Percentiles rank a stretch among this genome's conserved stretches.
phyloP scores from a whole-genome alignment of 78 protist genomes.

The Dictyostelium purpureum region DNA sequence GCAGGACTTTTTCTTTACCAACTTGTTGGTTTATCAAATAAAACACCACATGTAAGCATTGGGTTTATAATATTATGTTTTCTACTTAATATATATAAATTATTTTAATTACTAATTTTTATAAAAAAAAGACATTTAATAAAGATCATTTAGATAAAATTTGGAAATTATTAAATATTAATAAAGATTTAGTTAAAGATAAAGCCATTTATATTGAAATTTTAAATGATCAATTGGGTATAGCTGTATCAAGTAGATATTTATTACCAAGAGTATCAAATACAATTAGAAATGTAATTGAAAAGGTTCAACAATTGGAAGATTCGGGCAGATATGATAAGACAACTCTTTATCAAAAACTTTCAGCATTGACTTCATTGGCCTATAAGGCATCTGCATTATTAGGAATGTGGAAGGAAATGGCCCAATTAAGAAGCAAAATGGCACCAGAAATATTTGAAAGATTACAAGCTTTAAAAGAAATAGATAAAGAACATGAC shows the following conservation, averaged over 20 bases:
- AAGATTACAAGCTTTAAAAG: not conserved
- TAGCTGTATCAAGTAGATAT: conserved; percentile 4
- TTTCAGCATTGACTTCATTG: not conserved
- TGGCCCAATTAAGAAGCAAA: not conserved
- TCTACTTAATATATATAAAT: not conserved
- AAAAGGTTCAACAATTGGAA: not conserved
- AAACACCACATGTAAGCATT: not conserved
- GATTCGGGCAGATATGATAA: not conserved
- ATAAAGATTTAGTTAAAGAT: not conserved
- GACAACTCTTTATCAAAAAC: not conserved
- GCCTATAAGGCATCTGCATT: not conserved
- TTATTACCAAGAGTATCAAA: not conserved
- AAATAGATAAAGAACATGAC: not conserved
- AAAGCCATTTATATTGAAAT: not conserved
- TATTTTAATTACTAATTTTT: too few species aligned
- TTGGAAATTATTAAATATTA: not conserved
- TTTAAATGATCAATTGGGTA: not conserved
- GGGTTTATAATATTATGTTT: not conserved
- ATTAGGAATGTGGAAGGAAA: not conserved
- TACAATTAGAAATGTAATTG: not conserved
- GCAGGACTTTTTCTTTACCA: not conserved
- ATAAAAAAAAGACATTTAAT: not conserved
- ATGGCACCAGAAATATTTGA: not conserved
- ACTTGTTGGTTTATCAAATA: not conserved
- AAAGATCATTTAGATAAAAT: not conserved